These are phyloP conservation scores for Phialophora chinensis DNA, from an alignment of 2,329 filamentous ascomycete species.

Conservation along the genomic window DNA sequence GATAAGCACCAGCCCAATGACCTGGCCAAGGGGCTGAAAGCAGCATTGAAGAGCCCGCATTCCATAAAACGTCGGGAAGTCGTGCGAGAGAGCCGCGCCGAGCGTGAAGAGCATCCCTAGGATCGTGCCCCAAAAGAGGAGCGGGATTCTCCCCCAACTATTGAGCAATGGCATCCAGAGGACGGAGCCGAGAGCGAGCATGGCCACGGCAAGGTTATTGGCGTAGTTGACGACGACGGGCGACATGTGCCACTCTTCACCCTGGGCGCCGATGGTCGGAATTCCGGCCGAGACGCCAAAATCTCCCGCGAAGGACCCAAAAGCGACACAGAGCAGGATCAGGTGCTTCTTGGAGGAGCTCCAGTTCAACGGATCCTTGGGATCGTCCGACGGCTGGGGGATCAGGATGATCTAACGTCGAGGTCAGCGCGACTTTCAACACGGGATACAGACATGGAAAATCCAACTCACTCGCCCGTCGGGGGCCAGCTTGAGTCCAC, in stretches of 20 bases:
- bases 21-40: constrained; percentile 49
- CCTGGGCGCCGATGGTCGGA: constrained; percentile 48
- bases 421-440: not conserved
- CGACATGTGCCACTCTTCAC: constrained; percentile 46
- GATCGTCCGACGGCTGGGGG: constrained; percentile 43
- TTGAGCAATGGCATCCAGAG: constrained; percentile 47
- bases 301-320: constrained; percentile 48
- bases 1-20: constrained; percentile 50
- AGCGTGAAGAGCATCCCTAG: constrained; percentile 45
- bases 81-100: constrained; percentile 45
- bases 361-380: constrained; percentile 38
- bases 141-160: constrained; percentile 52
- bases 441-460: not conserved
- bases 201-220: constrained; percentile 37
- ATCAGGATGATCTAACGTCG: constrained; percentile 42
- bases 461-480: not conserved
- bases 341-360: constrained; percentile 42
- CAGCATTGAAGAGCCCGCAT: constrained; percentile 52
- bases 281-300: constrained; percentile 47
- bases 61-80: constrained; percentile 48
- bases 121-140: constrained; percentile 48
- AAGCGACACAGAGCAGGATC: constrained; percentile 47
- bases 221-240: constrained; percentile 47
- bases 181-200: constrained; percentile 46
- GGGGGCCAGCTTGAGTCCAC: not conserved